Base-by-base conservation (phyloP, 2,329 filamentous ascomycete species). In the Colletotrichum sidae region DNA sequence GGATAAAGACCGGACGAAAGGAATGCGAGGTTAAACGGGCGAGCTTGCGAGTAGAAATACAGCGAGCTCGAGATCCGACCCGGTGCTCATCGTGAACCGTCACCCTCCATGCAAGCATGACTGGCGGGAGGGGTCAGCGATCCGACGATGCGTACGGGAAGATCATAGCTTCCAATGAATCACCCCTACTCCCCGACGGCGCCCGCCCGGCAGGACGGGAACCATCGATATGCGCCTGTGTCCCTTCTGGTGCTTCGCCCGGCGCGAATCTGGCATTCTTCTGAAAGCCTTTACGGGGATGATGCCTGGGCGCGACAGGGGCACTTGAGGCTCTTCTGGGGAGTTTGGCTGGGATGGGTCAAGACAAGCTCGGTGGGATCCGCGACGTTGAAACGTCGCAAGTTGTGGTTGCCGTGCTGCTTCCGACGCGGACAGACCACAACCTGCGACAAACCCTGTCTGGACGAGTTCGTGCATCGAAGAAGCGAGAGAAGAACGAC, bases 361-460 rank as follows among this genome's bases (percentile, higher is more conserved):
- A 54, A 47, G 37, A 53, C 25, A 53, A 53, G 63, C 47, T 53
- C 54, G 47, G 37, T 44, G 44, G 37, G 63, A 56, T 63, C 52
- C 58, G 53, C 42, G 47, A n/a, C 33, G 33, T 37, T 66, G 63
- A 66, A 66, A 66, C 63, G 58, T 63, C 63, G 63, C 63, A 63
- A 57, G 63, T 66, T 49, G 47, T 57, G 49, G 41, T 4, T 63
- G 63, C 63, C 63, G 63, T 44, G 47, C 53, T 53, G 52, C 58
- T 66, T 66, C 63, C 63, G 63, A 59, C 42, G 59, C 47, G 34
- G 47, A 15, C 63, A 15, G 42, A 52, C 46, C n/a, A 58, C 56
- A 60, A 53, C 53, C 42, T 63, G 63, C 53, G 53, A 66, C 63
- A 66, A 63, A 57, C 52, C 52, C 47, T 63, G 59, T 65, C 46